Evolutionary conservation across 2,329 filamentous ascomycete genomes (phyloP), one percentile per base, ranked within the genome.

Genomic region (Colletotrichum sidae): DNA sequence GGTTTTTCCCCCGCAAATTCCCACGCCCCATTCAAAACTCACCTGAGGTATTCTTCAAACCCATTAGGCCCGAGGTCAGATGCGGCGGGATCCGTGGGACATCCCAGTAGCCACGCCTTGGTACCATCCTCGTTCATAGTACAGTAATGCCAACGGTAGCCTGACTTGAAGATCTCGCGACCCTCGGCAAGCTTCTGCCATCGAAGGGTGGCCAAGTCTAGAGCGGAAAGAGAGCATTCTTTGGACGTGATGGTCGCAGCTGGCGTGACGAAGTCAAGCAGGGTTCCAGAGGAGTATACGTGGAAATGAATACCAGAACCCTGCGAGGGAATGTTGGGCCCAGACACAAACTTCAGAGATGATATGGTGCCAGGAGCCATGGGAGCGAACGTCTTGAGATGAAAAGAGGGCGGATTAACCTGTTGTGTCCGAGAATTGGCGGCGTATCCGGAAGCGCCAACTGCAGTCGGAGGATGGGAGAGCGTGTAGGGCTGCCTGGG

Each of bases 101-200:
- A 97, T 8, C 96, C 96, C n/a, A 99, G 85, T 33, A 99, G 83
- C 94, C 96, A 99, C 8, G 94, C 96, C 75, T 97, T 97, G 7
- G 96, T 97, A 6, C 95, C 95, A 72, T 97, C 93, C 67, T 96
- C 90, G 74, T 97, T 96, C 79, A 97, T 92, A 3, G 94, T 97
- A 76, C 96, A 98, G 75, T 99, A 99, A 77, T 98, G 95, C 96
- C 96, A 99, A 65, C 95, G 89, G 76, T 96, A 98, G n/a, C 92
- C 93, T 0, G 89, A 83, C 70, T 92, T 92, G 79, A 97, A 99
- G 39, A 99, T 90, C 74, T 99, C 96, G 54, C 93, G 91, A 4
- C 96, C 96, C 73, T 97, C 95, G 1, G 95, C 96, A 15, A 99
- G 84, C 75, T 94, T 96, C 77, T 97, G 94, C 96, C 96, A 99